Conservation (phyloP, 2,329 filamentous ascomycete species). For the Pseudocercospora eumusae region DNA sequence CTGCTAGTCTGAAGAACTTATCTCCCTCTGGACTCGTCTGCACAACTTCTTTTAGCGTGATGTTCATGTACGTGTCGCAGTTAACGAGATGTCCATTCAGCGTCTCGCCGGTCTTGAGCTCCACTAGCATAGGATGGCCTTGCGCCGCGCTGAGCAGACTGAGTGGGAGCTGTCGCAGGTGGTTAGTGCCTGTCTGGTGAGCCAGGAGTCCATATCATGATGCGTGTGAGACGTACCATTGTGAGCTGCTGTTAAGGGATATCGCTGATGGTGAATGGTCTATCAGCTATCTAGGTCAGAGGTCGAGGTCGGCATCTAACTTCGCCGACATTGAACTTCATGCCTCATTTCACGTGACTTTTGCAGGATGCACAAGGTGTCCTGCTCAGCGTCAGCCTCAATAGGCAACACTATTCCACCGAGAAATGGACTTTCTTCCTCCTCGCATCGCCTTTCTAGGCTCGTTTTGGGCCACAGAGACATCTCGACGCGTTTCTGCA, state of each 20-base stretch:
- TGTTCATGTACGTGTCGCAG: conserved; percentile 99
- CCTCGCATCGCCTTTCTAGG: neutral
- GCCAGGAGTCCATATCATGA: conserved; percentile 3
- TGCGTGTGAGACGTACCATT: conserved; percentile 12
- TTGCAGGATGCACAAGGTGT: neutral
- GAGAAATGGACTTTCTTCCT: neutral
- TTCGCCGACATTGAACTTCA: neutral
- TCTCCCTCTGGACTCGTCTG: conserved; percentile 95
- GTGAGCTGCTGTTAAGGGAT: neutral
- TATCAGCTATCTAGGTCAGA: no score
- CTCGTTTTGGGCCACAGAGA: neutral
- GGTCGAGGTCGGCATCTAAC: neutral
- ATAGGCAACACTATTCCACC: conserved; percentile 1
- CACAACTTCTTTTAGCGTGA: conserved; percentile 94
- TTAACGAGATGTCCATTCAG: conserved; percentile 93
- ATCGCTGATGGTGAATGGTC: no score
- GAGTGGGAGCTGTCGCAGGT: conserved; percentile 57
- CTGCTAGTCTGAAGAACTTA: conserved; percentile 86
- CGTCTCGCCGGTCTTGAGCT: conserved; percentile 96
- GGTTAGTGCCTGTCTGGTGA: conserved; percentile 34
- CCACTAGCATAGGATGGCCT: conserved; percentile 96
- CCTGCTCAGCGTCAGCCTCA: neutral
- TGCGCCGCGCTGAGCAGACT: conserved; percentile 92
- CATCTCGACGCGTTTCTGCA: conserved; percentile 4
- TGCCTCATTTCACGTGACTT: neutral